Conservation (phyloP, 805 yeast genomes). For the Brettanomyces custersianus region DNA sequence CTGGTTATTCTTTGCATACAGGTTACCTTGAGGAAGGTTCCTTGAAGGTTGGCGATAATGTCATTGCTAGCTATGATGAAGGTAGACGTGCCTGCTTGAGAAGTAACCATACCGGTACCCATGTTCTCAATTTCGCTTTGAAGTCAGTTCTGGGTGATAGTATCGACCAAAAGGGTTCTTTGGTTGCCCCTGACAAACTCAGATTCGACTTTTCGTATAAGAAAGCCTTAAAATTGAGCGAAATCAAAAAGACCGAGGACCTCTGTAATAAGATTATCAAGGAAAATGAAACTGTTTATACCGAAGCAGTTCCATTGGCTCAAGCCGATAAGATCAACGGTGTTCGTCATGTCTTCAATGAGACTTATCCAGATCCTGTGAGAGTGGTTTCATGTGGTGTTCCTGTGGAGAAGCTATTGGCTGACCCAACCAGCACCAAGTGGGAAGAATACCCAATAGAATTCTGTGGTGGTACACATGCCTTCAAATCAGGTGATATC, state of each 20-base stretch:
- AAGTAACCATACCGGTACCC: constrained; percentile 98
- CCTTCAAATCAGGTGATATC: constrained; percentile 84
- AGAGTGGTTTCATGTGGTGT: constrained; percentile 95
- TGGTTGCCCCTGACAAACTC: constrained; percentile 90
- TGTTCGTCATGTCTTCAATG: constrained; percentile 97
- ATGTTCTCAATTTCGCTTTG: constrained; percentile 81
- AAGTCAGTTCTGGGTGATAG: constrained; percentile 80
- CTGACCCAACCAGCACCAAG: constrained; percentile 58
- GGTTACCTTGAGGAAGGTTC: constrained; percentile 77
- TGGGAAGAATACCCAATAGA: constrained; percentile 82
- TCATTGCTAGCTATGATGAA: constrained; percentile 86
- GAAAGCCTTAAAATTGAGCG: constrained; percentile 65
- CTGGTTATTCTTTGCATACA: constrained; percentile 92
- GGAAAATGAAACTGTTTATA: constrained; percentile 61
- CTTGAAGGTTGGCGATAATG: constrained; percentile 55
- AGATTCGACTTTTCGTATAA: constrained; percentile 96
- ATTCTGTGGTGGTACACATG: constrained; percentile 99
- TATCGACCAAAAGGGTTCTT: constrained; percentile 93
- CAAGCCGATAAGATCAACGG: constrained; percentile 71
- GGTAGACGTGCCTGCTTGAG: constrained; percentile 93
- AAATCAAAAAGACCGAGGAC: constrained; percentile 66
- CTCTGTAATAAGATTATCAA: constrained; percentile 66
- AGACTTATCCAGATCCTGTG: constrained; percentile 98
- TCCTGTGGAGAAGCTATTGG: constrained; percentile 72
- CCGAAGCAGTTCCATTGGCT: constrained; percentile 72